Evolutionary conservation across 2,329 filamentous ascomycete species (phyloP).

Genomic region (Colletotrichum gigasporum): DNA sequence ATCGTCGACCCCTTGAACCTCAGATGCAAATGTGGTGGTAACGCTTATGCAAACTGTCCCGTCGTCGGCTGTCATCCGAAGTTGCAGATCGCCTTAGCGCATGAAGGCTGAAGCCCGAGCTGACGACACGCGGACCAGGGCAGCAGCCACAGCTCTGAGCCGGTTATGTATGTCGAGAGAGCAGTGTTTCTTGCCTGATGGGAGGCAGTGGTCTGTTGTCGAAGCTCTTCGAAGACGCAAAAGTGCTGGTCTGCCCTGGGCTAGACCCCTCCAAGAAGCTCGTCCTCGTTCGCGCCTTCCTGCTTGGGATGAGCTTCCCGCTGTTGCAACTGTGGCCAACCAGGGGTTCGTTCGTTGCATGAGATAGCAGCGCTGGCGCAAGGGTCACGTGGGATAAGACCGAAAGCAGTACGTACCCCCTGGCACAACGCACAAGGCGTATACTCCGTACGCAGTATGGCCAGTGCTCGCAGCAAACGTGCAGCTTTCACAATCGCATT

Average conservation of each 20-base stretch:
- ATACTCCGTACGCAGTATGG: too few relatives aligned
- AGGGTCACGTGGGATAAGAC: conserved; percentile 12
- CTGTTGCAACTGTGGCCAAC: conserved; percentile 27
- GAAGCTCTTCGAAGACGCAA: not conserved
- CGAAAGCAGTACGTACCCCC: not conserved
- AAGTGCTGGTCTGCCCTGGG: conserved; percentile 2
- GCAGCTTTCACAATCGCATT: not conserved
- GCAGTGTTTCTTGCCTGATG: not conserved
- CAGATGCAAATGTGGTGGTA: conserved; percentile 6
- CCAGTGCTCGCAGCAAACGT: not conserved
- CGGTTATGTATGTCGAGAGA: not conserved
- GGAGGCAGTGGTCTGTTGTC: conserved; percentile 1
- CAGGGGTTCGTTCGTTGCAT: not conserved
- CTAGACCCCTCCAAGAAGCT: conserved; percentile 23
- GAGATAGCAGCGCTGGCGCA: conserved; percentile 2
- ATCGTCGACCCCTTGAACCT: not conserved
- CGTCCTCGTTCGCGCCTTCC: conserved; percentile 28
- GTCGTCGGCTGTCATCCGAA: conserved; percentile 25
- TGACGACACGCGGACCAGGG: not conserved
- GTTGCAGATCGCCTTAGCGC: conserved; percentile 23
- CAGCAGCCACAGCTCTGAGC: too few relatives aligned
- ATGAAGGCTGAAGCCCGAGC: not conserved
- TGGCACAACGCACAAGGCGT: too few relatives aligned
- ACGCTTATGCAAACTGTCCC: conserved; percentile 21
- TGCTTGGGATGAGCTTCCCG: conserved; percentile 23